phyloP scores from a whole-genome alignment of 768 basidiomycete genomes.

The Hebeloma cylindrosporum region DNA sequence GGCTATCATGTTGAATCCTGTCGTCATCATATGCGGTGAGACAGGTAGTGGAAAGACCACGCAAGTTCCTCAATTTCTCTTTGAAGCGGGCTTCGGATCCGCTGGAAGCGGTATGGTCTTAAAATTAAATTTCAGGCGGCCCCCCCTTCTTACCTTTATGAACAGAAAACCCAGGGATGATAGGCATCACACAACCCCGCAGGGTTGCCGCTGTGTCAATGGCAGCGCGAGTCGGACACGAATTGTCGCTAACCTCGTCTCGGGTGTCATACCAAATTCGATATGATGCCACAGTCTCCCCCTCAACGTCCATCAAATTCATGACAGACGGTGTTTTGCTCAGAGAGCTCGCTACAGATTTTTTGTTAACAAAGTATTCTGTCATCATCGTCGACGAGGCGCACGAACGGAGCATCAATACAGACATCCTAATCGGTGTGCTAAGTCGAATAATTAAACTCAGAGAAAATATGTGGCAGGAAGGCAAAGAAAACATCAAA shows the following conservation, averaged over 20 bases:
- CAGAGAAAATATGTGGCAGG: slow-evolving; percentile 86
- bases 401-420: slow-evolving; percentile 97
- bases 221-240: slow-evolving; percentile 89
- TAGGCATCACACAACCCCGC: slow-evolving; percentile 95
- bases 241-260: slow-evolving; percentile 80
- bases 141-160: slow-evolving; percentile 10
- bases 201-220: slow-evolving; percentile 97
- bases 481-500: slow-evolving; percentile 69
- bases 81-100: slow-evolving; percentile 92
- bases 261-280: slow-evolving; percentile 96
- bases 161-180: slow-evolving; percentile 98
- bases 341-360: slow-evolving; percentile 89
- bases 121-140: not conserved
- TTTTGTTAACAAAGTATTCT: slow-evolving; percentile 91
- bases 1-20: slow-evolving; percentile 80
- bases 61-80: slow-evolving; percentile 97
- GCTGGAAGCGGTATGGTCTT: slow-evolving; percentile 66
- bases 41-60: slow-evolving; percentile 99
- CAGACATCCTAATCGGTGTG: slow-evolving; percentile 95
- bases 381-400: slow-evolving; percentile 97
- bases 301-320: slow-evolving; percentile 93
- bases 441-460: slow-evolving; percentile 91
- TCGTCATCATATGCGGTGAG: slow-evolving; percentile 86
- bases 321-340: slow-evolving; percentile 99
- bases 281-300: slow-evolving; percentile 91